Conservation (phyloP, 768 basidiomycete species). For the Russula sp. region DNA sequence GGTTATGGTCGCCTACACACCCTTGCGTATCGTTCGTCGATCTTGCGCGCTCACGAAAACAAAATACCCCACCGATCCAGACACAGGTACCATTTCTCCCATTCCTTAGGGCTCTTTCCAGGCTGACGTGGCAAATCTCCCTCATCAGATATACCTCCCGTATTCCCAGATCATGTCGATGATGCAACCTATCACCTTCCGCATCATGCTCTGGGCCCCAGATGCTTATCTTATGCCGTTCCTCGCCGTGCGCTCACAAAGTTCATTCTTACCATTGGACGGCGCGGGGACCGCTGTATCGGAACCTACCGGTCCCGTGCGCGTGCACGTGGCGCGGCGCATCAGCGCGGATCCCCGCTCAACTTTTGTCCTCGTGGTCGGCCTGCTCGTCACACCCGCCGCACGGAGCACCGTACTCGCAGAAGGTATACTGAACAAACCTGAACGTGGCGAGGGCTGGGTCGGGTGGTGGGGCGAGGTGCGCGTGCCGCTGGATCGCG, state of each 20-base stretch:
- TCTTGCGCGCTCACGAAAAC: background rate
- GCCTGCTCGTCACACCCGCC: background rate
- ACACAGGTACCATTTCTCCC: slow-evolving; percentile 8
- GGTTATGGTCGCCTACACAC: background rate
- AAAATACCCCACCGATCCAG: slow-evolving; percentile 6
- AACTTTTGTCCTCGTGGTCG: slow-evolving; percentile 16
- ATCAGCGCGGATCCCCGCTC: slow-evolving; percentile 12
- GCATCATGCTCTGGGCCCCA: slow-evolving; percentile 14
- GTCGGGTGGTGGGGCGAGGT: slow-evolving; percentile 21
- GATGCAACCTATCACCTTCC: slow-evolving; percentile 7
- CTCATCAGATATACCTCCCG: slow-evolving; percentile 16
- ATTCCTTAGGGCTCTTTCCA: background rate
- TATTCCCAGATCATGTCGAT: slow-evolving; percentile 17
- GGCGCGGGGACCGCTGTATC: too few species aligned
- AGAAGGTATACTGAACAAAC: slow-evolving; percentile 1
- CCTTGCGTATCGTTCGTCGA: slow-evolving; percentile 13
- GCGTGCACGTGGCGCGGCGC: slow-evolving; percentile 13
- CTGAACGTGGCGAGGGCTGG: slow-evolving; percentile 2
- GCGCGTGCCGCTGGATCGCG: slow-evolving; percentile 2
- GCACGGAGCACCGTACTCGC: background rate
- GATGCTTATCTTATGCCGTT: slow-evolving; percentile 17
- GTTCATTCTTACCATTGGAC: slow-evolving; percentile 15
- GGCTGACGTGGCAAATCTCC: background rate
- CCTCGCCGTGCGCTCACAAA: background rate
- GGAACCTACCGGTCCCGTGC: background rate